These are phyloP conservation scores for Fusarium lateritium DNA, from an alignment of 2,329 filamentous ascomycete genomes.

Conservation along the genomic window DNA sequence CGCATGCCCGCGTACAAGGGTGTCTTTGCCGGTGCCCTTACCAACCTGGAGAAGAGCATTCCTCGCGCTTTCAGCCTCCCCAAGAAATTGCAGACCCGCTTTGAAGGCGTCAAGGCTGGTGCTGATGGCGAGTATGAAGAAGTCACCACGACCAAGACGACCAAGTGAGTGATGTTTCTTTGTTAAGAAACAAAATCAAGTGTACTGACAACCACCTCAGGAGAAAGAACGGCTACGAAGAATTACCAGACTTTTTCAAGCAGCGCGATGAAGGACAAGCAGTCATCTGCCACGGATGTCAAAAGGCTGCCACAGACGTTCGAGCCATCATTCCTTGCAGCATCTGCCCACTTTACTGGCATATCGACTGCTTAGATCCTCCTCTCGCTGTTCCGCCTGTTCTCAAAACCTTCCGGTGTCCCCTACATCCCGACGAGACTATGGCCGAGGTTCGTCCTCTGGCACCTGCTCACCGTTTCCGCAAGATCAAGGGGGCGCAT, in stretches of 20 bases:
- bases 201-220: constrained; percentile 51
- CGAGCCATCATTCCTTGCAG: constrained; percentile 90
- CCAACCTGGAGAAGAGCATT: constrained; percentile 76
- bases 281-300: constrained; percentile 84
- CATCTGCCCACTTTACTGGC: constrained; percentile 86
- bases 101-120: constrained; percentile 83
- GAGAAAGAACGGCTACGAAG: constrained; percentile 70
- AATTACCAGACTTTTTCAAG: constrained; percentile 76
- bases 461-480: constrained; percentile 73
- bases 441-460: constrained; percentile 72
- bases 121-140: constrained; percentile 87
- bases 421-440: constrained; percentile 85
- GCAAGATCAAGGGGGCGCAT: constrained; percentile 70
- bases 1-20: constrained; percentile 64
- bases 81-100: constrained; percentile 78
- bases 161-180: constrained; percentile 68
- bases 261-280: constrained; percentile 81
- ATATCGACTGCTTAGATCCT: constrained; percentile 91
- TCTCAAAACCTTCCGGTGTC: constrained; percentile 87
- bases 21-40: constrained; percentile 74
- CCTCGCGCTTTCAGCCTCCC: constrained; percentile 82
- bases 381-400: constrained; percentile 85
- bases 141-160: constrained; percentile 69
- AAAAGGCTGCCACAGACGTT: constrained; percentile 70
- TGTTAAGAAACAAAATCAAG: neutral